These are phyloP conservation scores for Globisporangium sylvaticum DNA, from an alignment of 352 stramenopile genomes.

Conservation along the genomic window DNA sequence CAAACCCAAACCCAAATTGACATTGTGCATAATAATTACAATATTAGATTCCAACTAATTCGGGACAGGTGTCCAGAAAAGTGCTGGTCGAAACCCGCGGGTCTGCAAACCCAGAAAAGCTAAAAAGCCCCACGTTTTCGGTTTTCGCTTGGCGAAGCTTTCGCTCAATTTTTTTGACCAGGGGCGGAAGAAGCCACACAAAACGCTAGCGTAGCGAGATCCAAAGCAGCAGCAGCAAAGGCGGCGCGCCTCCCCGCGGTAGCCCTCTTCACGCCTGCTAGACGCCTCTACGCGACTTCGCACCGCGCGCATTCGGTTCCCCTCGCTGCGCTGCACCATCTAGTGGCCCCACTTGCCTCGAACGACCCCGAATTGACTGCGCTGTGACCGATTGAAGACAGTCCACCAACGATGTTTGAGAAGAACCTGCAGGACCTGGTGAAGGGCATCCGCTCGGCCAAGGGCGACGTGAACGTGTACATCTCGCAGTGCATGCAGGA, in stretches of 20 bases:
- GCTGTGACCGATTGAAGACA: not conserved
- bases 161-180: not conserved
- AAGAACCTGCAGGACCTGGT: slow-evolving; percentile 98
- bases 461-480: slow-evolving; percentile 94
- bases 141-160: not conserved
- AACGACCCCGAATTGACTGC: slow-evolving; percentile 2
- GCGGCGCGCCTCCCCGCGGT: not conserved
- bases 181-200: slow-evolving; percentile 11
- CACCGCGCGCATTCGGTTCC: not conserved
- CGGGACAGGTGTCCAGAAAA: not conserved
- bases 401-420: slow-evolving; percentile 90
- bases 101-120: not conserved
- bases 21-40: not conserved
- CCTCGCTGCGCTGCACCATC: not conserved
- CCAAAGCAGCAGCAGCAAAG: slow-evolving; percentile 3
- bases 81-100: not conserved
- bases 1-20: not conserved
- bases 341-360: not conserved
- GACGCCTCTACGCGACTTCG: not conserved
- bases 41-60: not conserved
- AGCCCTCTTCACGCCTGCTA: not conserved
- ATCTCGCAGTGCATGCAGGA: slow-evolving; percentile 97
- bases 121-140: not conserved
- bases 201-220: slow-evolving; percentile 2
- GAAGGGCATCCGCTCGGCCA: slow-evolving; percentile 97